Conservation (phyloP, 2,329 filamentous ascomycete species). For the Byssoonygena ceratinophila region DNA sequence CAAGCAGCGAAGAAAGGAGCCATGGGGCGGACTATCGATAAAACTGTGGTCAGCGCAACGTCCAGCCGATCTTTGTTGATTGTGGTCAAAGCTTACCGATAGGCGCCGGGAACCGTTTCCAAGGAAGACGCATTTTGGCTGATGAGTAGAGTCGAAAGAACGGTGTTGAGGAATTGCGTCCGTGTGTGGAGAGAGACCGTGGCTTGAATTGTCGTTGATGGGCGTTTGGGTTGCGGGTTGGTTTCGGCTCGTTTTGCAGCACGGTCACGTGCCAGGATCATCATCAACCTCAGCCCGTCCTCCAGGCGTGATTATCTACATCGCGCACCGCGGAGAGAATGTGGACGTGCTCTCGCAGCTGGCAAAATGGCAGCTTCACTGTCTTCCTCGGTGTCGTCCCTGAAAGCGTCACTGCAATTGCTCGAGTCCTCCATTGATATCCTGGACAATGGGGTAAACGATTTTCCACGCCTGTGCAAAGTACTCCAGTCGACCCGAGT, state of each 20-base stretch:
- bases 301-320: too few relatives aligned
- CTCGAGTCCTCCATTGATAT: constrained; percentile 54
- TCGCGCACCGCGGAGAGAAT: too few relatives aligned
- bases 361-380: constrained; percentile 39
- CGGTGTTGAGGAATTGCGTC: background rate
- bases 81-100: constrained; percentile 51
- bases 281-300: too few relatives aligned
- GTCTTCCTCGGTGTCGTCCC: constrained; percentile 49
- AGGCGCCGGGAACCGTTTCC: constrained; percentile 74
- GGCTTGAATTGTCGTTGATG: constrained; percentile 1
- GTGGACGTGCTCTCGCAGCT: background rate
- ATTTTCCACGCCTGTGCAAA: constrained; percentile 53
- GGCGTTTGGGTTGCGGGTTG: constrained; percentile 9
- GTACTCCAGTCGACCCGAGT: constrained; percentile 54
- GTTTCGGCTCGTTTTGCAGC: constrained; percentile 13
- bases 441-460: constrained; percentile 51
- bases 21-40: constrained; percentile 67
- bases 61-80: constrained; percentile 8
- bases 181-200: constrained; percentile 6
- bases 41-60: constrained; percentile 23
- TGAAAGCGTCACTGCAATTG: constrained; percentile 51
- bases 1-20: constrained; percentile 89
- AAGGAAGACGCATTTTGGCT: constrained; percentile 65
- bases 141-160: background rate
- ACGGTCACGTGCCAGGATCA: constrained; percentile 9